A percentile compares a stretch with the other conserved stretches of the same genome.
Conservation (phyloP, 1,284 basidiomycete genomes). For the Malassezia arunalokei region DNA sequence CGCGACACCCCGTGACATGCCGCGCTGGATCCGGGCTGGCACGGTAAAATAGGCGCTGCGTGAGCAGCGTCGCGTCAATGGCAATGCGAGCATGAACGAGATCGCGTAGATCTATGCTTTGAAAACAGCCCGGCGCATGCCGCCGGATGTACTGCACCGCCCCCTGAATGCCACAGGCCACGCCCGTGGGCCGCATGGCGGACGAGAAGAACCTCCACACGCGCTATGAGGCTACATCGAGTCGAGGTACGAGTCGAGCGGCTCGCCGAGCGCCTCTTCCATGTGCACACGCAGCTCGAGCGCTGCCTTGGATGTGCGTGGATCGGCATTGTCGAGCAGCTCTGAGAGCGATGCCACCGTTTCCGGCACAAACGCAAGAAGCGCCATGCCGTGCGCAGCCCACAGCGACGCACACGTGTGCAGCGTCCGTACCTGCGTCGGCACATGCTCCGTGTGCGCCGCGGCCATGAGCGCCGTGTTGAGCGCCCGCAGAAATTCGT, state of each 20-base stretch:
- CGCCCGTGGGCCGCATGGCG: not conserved
- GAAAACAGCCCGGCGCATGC: not conserved
- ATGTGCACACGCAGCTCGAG: constrained; percentile 48
- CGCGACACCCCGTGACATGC: not conserved
- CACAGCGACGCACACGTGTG: constrained; percentile 62
- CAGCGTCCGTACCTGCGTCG: constrained; percentile 55
- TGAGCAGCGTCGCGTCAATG: constrained; percentile 14
- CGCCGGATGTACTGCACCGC: constrained; percentile 5
- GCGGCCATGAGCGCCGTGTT: constrained; percentile 77
- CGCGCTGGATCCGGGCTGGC: not conserved
- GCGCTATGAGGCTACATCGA: not conserved
- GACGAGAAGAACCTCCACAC: too few species aligned
- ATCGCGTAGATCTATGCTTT: not conserved
- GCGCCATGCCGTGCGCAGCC: constrained; percentile 53
- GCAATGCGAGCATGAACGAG: constrained; percentile 10
- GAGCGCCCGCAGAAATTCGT: constrained; percentile 59
- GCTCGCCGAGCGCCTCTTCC: constrained; percentile 48
- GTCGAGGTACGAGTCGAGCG: constrained; percentile 46
- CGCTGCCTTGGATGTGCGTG: constrained; percentile 47
- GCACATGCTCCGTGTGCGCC: constrained; percentile 6
- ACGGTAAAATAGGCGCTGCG: constrained; percentile 11
- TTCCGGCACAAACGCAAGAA: constrained; percentile 51
- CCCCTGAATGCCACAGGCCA: constrained; percentile 5
- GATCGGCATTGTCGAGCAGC: constrained; percentile 50
- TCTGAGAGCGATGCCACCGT: constrained; percentile 51